Conservation (phyloP, 495 filamentous ascomycete species). For the Clohesyomyces aquaticus region DNA sequence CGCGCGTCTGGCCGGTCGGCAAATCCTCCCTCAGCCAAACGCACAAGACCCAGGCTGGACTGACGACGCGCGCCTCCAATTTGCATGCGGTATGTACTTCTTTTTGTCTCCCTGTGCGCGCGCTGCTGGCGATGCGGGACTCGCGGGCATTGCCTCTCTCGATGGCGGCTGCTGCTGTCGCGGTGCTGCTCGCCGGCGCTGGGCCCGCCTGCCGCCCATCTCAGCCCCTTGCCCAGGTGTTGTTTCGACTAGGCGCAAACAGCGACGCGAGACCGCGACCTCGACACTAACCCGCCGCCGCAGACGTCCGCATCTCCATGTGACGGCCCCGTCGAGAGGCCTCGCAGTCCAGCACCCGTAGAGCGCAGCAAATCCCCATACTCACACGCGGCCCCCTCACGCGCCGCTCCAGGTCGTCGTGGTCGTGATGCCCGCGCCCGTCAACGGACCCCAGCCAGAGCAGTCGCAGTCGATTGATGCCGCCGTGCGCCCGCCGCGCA, state of each 20-base stretch:
- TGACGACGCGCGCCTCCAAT: conserved; percentile 41
- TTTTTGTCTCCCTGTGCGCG: not conserved
- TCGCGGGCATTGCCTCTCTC: not conserved
- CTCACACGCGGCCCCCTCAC: too few relatives aligned
- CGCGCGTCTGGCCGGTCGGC: conserved; percentile 28
- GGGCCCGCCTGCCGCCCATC: too few relatives aligned
- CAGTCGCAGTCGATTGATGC: conserved; percentile 13
- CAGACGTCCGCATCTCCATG: conserved; percentile 28
- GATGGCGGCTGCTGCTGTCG: conserved; percentile 1
- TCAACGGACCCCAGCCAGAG: conserved; percentile 13
- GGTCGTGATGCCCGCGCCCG: conserved; percentile 32
- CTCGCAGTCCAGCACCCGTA: conserved; percentile 23
- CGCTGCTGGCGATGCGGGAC: not conserved
- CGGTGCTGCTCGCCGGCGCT: conserved; percentile 6
- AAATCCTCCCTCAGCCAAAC: conserved; percentile 38
- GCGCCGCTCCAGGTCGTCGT: conserved; percentile 14
- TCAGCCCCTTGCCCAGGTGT: conserved; percentile 26
- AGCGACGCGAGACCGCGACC: conserved; percentile 9
- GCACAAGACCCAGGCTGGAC: conserved; percentile 30
- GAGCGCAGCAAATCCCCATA: too few relatives aligned
- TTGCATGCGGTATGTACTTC: conserved; percentile 37
- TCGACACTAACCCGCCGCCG: conserved; percentile 20
- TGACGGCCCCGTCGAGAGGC: conserved; percentile 13
- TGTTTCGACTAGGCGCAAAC: conserved; percentile 20
- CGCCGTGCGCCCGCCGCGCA: conserved; percentile 10